phyloP scores from a whole-genome alignment of 1,284 basidiomycete genomes.

The Peniophora sp. region DNA sequence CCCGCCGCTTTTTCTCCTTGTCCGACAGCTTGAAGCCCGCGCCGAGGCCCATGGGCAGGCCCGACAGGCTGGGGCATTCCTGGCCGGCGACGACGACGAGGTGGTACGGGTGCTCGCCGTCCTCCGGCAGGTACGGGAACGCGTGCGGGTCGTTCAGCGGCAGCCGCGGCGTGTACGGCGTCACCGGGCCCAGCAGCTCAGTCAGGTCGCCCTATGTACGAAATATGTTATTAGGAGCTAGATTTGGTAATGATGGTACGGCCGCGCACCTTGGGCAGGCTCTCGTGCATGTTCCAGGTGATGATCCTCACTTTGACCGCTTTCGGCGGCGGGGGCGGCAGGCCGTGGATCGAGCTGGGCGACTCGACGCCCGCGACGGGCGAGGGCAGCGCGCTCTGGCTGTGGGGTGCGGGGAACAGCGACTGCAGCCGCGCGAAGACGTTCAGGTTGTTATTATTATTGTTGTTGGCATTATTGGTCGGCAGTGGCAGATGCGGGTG shows the following conservation, averaged over 20 bases:
- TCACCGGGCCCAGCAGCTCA: slow-evolving; percentile 65
- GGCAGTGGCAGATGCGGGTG: no score
- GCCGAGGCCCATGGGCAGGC: slow-evolving; percentile 67
- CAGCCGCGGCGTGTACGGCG: slow-evolving; percentile 33
- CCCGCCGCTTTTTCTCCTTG: slow-evolving; percentile 20
- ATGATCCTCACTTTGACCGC: slow-evolving; percentile 43
- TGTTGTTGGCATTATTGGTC: no score
- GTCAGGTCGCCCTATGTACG: slow-evolving; percentile 59
- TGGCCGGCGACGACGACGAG: slow-evolving; percentile 77
- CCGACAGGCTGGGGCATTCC: slow-evolving; percentile 73
- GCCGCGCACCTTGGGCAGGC: slow-evolving; percentile 54
- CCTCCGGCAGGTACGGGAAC: slow-evolving; percentile 44
- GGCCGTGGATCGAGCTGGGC: slow-evolving; percentile 14
- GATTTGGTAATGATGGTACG: neutral
- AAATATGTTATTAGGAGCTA: neutral
- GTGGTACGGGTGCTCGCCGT: slow-evolving; percentile 69
- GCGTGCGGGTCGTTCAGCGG: slow-evolving; percentile 16
- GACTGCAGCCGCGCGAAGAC: slow-evolving; percentile 37
- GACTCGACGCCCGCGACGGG: slow-evolving; percentile 11
- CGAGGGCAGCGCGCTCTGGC: slow-evolving; percentile 6
- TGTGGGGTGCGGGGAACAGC: slow-evolving; percentile 27
- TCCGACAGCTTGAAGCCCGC: slow-evolving; percentile 64
- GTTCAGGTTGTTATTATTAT: slow-evolving; percentile 12
- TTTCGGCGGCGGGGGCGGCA: slow-evolving; percentile 23
- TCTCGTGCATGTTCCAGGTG: slow-evolving; percentile 76